Evolutionary conservation across 2,329 filamentous ascomycete genomes (phyloP).

Genomic region (Akanthomyces lecanii): DNA sequence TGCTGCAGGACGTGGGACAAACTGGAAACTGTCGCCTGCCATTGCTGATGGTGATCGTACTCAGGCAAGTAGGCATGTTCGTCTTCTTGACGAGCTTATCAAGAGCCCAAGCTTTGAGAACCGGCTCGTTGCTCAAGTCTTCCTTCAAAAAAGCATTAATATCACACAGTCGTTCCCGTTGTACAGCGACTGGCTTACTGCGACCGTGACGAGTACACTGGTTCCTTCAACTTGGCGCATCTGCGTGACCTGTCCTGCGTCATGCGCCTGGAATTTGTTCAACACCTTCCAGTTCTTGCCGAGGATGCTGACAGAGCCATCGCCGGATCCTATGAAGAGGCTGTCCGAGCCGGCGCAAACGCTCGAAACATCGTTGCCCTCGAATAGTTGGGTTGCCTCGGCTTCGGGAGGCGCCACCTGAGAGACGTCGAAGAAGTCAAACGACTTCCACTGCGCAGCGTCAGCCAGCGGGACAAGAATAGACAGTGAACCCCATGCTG

Average conservation of each 20-base stretch:
- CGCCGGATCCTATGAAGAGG: slow-evolving; percentile 80
- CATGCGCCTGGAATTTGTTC: slow-evolving; percentile 82
- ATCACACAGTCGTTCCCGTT: background rate
- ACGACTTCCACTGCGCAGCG: slow-evolving; percentile 81
- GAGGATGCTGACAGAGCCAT: slow-evolving; percentile 84
- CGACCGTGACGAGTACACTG: slow-evolving; percentile 76
- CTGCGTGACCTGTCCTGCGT: slow-evolving; percentile 75
- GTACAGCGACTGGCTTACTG: slow-evolving; percentile 39
- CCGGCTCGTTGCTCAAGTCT: slow-evolving; percentile 80
- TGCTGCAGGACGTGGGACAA: background rate
- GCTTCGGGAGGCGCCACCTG: slow-evolving; percentile 76
- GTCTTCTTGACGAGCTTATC: slow-evolving; percentile 94
- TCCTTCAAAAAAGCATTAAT: slow-evolving; percentile 47
- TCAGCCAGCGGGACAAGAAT: background rate
- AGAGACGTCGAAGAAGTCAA: slow-evolving; percentile 97
- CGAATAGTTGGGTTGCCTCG: slow-evolving; percentile 73
- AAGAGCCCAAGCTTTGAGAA: slow-evolving; percentile 95
- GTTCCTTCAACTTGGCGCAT: slow-evolving; percentile 91
- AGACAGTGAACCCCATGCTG: no score
- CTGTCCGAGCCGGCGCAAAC: slow-evolving; percentile 84
- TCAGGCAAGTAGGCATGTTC: slow-evolving; percentile 80
- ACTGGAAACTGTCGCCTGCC: slow-evolving; percentile 90
- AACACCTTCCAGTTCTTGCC: slow-evolving; percentile 83
- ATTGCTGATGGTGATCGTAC: slow-evolving; percentile 81
- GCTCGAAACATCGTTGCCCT: slow-evolving; percentile 77